phyloP scores from a whole-genome alignment of 163 green algal genomes.

The Volvox carteri region DNA sequence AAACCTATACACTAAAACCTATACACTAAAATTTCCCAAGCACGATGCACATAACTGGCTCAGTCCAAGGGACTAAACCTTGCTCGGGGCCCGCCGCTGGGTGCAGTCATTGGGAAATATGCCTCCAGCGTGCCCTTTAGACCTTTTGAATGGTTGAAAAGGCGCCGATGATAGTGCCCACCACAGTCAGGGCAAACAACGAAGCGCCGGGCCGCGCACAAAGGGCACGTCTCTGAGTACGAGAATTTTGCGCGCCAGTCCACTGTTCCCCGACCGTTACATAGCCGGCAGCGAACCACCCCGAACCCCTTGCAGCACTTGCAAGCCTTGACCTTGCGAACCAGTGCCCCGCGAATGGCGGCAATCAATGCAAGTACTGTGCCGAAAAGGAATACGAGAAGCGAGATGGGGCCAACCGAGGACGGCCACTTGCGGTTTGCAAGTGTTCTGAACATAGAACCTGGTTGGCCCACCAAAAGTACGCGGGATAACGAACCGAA shows the following conservation, averaged over 20 bases:
- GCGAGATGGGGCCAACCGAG: slow-evolving; percentile 62
- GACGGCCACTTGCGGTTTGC: slow-evolving; percentile 54
- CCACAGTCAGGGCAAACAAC: slow-evolving; percentile 78
- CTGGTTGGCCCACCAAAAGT: slow-evolving; percentile 62
- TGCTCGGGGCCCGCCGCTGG: background rate
- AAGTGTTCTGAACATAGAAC: slow-evolving; percentile 55
- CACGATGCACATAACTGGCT: no score
- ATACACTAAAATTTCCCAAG: no score
- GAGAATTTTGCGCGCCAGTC: slow-evolving; percentile 70
- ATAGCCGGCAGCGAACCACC: slow-evolving; percentile 79
- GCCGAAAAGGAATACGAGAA: slow-evolving; percentile 76
- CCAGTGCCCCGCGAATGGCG: slow-evolving; percentile 66
- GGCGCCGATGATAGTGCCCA: slow-evolving; percentile 72
- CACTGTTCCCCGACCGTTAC: slow-evolving; percentile 73
- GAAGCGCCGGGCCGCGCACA: slow-evolving; percentile 80
- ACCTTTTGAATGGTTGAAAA: slow-evolving; percentile 70
- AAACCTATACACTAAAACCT: no score
- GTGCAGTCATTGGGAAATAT: slow-evolving; percentile 10
- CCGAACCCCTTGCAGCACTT: slow-evolving; percentile 78
- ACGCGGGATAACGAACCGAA: slow-evolving; percentile 68
- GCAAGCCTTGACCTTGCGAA: slow-evolving; percentile 72
- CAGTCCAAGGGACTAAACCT: slow-evolving; percentile 22
- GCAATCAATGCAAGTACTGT: slow-evolving; percentile 70
- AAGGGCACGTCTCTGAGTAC: slow-evolving; percentile 76
- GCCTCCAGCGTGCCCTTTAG: slow-evolving; percentile 22